Conservation (phyloP, 108 stramenopile genomes). For the Nannochloropsis granulata region DNA sequence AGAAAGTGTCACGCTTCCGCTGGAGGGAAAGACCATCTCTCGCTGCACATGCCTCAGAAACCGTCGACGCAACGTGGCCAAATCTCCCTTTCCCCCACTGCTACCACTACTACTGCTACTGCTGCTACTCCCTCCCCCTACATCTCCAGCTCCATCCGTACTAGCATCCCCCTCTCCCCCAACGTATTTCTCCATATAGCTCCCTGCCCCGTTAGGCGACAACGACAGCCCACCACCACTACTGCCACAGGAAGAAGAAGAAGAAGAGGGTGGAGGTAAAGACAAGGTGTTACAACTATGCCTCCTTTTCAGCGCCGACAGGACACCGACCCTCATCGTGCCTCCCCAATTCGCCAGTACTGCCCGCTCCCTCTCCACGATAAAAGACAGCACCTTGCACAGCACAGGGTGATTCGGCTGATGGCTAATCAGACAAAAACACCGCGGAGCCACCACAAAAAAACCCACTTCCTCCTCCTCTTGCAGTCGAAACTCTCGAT, state of each 20-base stretch:
- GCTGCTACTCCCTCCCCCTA: background rate
- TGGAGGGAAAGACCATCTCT: background rate
- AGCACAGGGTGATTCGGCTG: background rate
- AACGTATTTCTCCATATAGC: background rate
- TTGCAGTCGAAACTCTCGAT: background rate
- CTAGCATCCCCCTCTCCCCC: background rate
- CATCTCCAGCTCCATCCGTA: background rate
- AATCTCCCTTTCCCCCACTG: background rate
- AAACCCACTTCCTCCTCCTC: background rate
- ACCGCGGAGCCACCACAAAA: background rate
- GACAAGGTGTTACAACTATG: background rate
- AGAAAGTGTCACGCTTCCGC: background rate
- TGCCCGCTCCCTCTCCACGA: background rate
- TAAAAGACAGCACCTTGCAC: background rate
- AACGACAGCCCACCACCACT: background rate
- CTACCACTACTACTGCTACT: background rate
- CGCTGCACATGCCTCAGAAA: background rate
- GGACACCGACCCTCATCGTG: background rate
- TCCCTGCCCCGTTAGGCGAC: background rate
- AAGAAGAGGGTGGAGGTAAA: background rate
- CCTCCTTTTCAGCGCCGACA: background rate
- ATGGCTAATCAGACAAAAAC: background rate
- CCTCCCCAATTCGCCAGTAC: too few relatives aligned
- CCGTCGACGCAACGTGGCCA: background rate
- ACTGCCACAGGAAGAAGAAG: background rate